Conservation (phyloP, 306 rosid species). For the Acmispon strigosus region DNA sequence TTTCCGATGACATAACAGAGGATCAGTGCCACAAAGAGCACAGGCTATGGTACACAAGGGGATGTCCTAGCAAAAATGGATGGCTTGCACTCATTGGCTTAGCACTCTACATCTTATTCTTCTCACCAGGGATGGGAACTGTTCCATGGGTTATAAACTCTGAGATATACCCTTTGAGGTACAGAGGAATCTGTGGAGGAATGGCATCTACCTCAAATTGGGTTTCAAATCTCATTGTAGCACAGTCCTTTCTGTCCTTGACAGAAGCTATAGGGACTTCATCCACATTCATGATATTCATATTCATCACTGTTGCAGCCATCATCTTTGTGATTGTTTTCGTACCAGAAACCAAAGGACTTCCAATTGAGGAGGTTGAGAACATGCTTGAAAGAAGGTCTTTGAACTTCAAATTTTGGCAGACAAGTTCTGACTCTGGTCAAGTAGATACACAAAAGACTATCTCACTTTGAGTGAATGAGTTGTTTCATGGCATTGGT, state of each 20-base stretch:
- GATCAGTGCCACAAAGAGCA: constrained; percentile 16
- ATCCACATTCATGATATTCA: constrained; percentile 47
- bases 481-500: neutral
- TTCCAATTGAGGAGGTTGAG: constrained; percentile 61
- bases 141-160: constrained; percentile 73
- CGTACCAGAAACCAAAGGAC: constrained; percentile 58
- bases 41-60: constrained; percentile 52
- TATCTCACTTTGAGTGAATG: neutral
- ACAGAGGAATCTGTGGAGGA: constrained; percentile 57
- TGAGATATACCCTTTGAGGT: constrained; percentile 58
- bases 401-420: constrained; percentile 51
- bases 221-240: constrained; percentile 53
- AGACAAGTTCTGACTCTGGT: constrained; percentile 10
- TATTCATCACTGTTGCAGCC: constrained; percentile 37
- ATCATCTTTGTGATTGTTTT: constrained; percentile 43
- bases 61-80: constrained; percentile 57
- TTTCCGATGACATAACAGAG: constrained; percentile 33
- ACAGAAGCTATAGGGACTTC: constrained; percentile 50
- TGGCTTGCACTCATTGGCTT: constrained; percentile 43
- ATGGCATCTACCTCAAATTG: constrained; percentile 62
- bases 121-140: constrained; percentile 72
- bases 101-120: constrained; percentile 46
- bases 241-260: constrained; percentile 45
- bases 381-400: constrained; percentile 40
- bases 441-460: neutral